Percentiles rank a stretch among this genome's conserved stretches.
phyloP scores from a whole-genome alignment of 192 early-diverging fungal genomes.

The Dissophora globulifera region DNA sequence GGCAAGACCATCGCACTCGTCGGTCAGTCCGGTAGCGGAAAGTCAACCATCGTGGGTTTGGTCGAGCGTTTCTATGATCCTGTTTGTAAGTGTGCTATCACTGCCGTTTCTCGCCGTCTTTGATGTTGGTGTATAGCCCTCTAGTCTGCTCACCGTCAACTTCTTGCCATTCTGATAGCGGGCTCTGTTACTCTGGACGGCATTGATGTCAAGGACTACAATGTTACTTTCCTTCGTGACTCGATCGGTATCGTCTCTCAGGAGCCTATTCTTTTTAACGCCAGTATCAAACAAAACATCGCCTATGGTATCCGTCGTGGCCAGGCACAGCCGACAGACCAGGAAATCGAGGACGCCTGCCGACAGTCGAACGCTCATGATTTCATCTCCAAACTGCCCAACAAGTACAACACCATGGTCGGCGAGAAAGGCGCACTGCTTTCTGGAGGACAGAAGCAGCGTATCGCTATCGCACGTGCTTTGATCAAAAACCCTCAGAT shows the following conservation, averaged over 20 bases:
- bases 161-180: no score
- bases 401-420: slow-evolving; percentile 84
- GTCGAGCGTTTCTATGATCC: slow-evolving; percentile 90
- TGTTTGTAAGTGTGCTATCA: background rate
- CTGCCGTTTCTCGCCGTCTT: no score
- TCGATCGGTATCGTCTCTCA: slow-evolving; percentile 92
- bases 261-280: slow-evolving; percentile 91
- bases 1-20: slow-evolving; percentile 76
- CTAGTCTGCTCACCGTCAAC: no score
- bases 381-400: slow-evolving; percentile 85
- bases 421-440: slow-evolving; percentile 73
- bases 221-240: slow-evolving; percentile 83
- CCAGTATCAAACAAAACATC: slow-evolving; percentile 85
- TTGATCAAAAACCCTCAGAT: slow-evolving; percentile 81
- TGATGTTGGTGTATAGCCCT: no score
- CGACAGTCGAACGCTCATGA: slow-evolving; percentile 80
- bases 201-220: slow-evolving; percentile 76
- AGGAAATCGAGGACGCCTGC: slow-evolving; percentile 77
- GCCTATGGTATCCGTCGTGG: slow-evolving; percentile 66
- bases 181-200: slow-evolving; percentile 81
- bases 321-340: slow-evolving; percentile 62
- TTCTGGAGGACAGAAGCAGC: slow-evolving; percentile 63
- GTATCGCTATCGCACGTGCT: slow-evolving; percentile 91
- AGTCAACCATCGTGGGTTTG: slow-evolving; percentile 86
- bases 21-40: slow-evolving; percentile 78